Evolutionary conservation across 495 filamentous ascomycete genomes (phyloP).

Genomic region (Daldinia childiae): DNA sequence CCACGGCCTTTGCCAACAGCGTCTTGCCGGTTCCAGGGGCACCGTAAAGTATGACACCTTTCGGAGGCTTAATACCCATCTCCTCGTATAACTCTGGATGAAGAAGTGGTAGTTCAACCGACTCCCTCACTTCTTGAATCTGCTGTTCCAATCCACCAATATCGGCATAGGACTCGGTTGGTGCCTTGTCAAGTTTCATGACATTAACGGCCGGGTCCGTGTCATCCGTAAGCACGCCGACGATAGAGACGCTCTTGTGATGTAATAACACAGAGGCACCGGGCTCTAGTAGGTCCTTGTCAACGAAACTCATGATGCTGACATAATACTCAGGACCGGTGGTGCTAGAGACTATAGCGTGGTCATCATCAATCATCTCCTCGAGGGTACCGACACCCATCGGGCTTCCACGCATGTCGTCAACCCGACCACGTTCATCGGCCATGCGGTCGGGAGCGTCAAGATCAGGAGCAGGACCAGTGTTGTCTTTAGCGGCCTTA

Average conservation of each 20-base stretch:
- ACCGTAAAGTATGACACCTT: slow-evolving; percentile 99
- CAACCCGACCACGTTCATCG: slow-evolving; percentile 93
- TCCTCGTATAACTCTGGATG: slow-evolving; percentile 99
- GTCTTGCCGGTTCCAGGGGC: slow-evolving; percentile 98
- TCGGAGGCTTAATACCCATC: slow-evolving; percentile 99
- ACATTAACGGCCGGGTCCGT: slow-evolving; percentile 95
- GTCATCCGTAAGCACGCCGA: slow-evolving; percentile 96
- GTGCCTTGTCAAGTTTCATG: slow-evolving; percentile 99
- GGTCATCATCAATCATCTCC: slow-evolving; percentile 99
- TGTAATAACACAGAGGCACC: slow-evolving; percentile 95
- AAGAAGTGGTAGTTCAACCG: slow-evolving; percentile 93
- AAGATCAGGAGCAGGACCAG: slow-evolving; percentile 65
- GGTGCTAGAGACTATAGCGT: slow-evolving; percentile 97
- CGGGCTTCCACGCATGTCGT: slow-evolving; percentile 97
- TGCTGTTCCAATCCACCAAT: slow-evolving; percentile 95
- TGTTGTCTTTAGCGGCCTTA: slow-evolving; percentile 78
- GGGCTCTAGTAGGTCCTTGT: slow-evolving; percentile 97
- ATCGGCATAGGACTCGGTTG: slow-evolving; percentile 97
- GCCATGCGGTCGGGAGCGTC: slow-evolving; percentile 83
- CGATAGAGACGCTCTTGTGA: slow-evolving; percentile 97
- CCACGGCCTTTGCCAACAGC: slow-evolving; percentile 94
- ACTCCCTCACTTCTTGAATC: slow-evolving; percentile 97
- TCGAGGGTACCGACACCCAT: slow-evolving; percentile 99
- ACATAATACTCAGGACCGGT: slow-evolving; percentile 99
- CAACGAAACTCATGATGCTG: slow-evolving; percentile 99